A percentile compares a stretch with the other conserved stretches of the same genome.
phyloP scores from a whole-genome alignment of 805 yeast species.

The Debaryomyces hansenii region DNA sequence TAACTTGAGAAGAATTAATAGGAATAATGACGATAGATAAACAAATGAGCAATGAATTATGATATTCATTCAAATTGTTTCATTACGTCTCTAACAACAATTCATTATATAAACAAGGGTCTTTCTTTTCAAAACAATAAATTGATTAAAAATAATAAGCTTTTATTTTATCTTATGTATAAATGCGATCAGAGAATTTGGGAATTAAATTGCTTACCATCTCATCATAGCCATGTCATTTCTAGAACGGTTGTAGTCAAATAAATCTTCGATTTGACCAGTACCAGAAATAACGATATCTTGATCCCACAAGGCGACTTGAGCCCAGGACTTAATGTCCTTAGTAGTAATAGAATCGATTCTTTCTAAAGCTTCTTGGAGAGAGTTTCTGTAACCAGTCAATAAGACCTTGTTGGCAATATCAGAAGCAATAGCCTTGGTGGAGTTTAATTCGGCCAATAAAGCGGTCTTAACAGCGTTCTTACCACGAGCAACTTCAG shows the following conservation, averaged over 20 bases:
- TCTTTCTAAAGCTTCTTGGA: constrained; percentile 56
- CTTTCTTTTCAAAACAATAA: background rate
- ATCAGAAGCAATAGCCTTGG: constrained; percentile 52
- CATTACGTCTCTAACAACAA: background rate
- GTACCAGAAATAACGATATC: constrained; percentile 82
- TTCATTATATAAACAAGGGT: constrained; percentile 4
- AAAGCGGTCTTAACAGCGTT: constrained; percentile 65
- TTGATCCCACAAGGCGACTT: constrained; percentile 73
- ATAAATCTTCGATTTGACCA: constrained; percentile 82
- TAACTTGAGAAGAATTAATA: constrained; percentile 2
- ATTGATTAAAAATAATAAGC: background rate
- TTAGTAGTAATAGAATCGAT: constrained; percentile 64
- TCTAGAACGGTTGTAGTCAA: constrained; percentile 85
- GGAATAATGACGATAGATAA: constrained; percentile 2
- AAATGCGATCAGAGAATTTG: background rate
- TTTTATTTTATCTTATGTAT: constrained; percentile 1
- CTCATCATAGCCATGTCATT: constrained; percentile 88
- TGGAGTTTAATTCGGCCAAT: constrained; percentile 48
- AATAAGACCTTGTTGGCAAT: constrained; percentile 61
- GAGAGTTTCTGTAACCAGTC: constrained; percentile 61
- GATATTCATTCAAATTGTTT: background rate
- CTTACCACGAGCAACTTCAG: constrained; percentile 79
- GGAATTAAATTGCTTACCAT: constrained; percentile 36
- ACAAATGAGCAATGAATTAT: background rate
- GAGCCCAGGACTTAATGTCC: constrained; percentile 73